Evolutionary conservation across 345 rosid genomes (phyloP).

Genomic region (Eutrema japonicum): DNA sequence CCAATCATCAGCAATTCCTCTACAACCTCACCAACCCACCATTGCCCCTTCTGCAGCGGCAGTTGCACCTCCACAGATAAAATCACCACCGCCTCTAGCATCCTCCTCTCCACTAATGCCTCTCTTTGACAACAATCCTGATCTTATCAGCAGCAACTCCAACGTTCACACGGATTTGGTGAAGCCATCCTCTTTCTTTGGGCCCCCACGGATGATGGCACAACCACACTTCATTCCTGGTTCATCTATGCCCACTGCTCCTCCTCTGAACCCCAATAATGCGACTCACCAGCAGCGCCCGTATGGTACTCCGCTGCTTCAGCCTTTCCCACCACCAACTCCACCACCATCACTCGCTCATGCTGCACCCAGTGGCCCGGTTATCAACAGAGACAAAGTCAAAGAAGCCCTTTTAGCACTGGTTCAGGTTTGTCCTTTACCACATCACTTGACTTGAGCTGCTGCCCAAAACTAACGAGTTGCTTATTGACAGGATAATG

Average conservation of each 20-base stretch:
- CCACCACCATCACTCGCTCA: constrained; percentile 88
- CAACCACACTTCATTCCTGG: constrained; percentile 48
- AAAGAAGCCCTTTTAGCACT: constrained; percentile 73
- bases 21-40: constrained; percentile 51
- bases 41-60: constrained; percentile 44
- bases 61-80: constrained; percentile 54
- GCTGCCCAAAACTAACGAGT: constrained; percentile 21
- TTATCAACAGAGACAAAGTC: constrained; percentile 74
- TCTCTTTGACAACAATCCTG: constrained; percentile 56
- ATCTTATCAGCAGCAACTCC: constrained; percentile 45
- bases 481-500: constrained; percentile 59
- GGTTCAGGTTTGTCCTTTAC: constrained; percentile 68
- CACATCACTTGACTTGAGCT: constrained; percentile 5
- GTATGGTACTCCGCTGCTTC: constrained; percentile 85
- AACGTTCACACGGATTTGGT: constrained; percentile 59
- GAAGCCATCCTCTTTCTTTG: constrained; percentile 74
- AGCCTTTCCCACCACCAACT: constrained; percentile 93
- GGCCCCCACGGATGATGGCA: constrained; percentile 52
- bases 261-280: constrained; percentile 56
- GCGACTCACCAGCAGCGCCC: constrained; percentile 60
- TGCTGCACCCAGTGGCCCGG: constrained; percentile 49
- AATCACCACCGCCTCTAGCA: constrained; percentile 53
- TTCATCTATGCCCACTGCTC: constrained; percentile 59
- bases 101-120: constrained; percentile 58
- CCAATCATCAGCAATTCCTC: constrained; percentile 54